Evolutionary conservation across 371 early-diverging fungal species (phyloP), one percentile per base, ranked within the genome.

Genomic region (Polyrhizophydium stewartii): DNA sequence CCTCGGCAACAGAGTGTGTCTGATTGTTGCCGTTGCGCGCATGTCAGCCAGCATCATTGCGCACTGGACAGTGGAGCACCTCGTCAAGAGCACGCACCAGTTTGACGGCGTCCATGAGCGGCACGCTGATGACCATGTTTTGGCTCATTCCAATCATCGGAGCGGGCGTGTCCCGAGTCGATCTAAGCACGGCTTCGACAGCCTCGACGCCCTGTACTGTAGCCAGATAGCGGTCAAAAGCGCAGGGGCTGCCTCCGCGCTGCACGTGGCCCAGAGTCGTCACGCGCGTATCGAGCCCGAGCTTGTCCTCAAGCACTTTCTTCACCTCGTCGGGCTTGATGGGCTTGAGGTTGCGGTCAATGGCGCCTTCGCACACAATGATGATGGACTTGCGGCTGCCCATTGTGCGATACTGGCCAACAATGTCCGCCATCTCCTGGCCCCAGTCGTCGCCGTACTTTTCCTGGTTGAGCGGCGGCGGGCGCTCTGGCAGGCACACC

Each of bases 181-280:
- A 83, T 37, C 83, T 81, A 62, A 92, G 73, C n/a, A 93, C 92
- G 3, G 93, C 93, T 64, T 98, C 91, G n/a, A 97, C 93, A 32
- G 99, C 98, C 72, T 92, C 94, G 19, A 92, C 89, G 41, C 96
- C 92, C 71, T 96, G 94, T 56, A 93, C 83, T 0, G 99, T 97
- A 3, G 94, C 85, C 65, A 96, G 73, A 66, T 92, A 90, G 62
- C 99, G 89, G 76, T 99, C 99, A 71, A 83, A 91, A 28, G 92
- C 91, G 62, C 91, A 88, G 24, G 99, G 98, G 1, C 88, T 81
- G 21, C 99, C 99, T 63, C 99, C 99, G 56, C 99, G 88, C 79
- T 99, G 99, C 19, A 98, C 91, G 69, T 99, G 99, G 19, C 99
- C 99, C 37, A 99, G 77, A 31, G 87, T 93, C 2, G 99, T 93